Evolutionary conservation across 805 yeast genomes (phyloP).

Genomic region (Yarrowia phangngaensis): DNA sequence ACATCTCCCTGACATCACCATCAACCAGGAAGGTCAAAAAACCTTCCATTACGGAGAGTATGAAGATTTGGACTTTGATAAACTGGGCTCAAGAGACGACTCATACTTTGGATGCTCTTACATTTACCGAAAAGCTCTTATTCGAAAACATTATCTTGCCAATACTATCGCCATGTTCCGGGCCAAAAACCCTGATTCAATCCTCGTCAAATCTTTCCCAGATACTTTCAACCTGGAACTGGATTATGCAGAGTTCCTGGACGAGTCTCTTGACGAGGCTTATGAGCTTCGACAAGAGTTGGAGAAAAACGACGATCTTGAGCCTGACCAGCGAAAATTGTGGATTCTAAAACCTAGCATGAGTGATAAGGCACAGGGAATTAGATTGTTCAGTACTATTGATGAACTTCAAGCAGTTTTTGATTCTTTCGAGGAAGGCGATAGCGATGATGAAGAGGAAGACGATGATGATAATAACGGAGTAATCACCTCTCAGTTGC

Average conservation of each 20-base stretch:
- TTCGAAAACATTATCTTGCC: constrained; percentile 85
- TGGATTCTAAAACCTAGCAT: constrained; percentile 95
- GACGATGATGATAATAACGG: constrained; percentile 50
- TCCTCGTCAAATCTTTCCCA: constrained; percentile 60
- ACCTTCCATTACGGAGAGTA: constrained; percentile 80
- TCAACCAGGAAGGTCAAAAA: constrained; percentile 37
- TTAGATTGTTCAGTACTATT: constrained; percentile 70
- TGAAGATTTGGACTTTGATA: constrained; percentile 79
- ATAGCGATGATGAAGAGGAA: constrained; percentile 48
- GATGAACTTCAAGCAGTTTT: constrained; percentile 79
- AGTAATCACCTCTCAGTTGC: constrained; percentile 75
- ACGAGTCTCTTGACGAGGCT: constrained; percentile 87
- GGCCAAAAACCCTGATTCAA: constrained; percentile 69
- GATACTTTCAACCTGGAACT: constrained; percentile 76
- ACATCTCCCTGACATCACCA: background rate
- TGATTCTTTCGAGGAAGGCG: constrained; percentile 74
- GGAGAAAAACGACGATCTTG: constrained; percentile 49
- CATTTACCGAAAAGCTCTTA: constrained; percentile 83
- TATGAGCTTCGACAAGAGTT: constrained; percentile 82
- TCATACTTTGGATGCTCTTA: constrained; percentile 72
- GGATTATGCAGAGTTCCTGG: constrained; percentile 93
- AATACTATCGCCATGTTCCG: constrained; percentile 71
- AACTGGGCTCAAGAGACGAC: constrained; percentile 44
- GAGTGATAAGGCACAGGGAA: constrained; percentile 97
- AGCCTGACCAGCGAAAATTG: background rate